Conservation (phyloP, 129 eudicot species). For the Ambrosia artemisiifolia region DNA sequence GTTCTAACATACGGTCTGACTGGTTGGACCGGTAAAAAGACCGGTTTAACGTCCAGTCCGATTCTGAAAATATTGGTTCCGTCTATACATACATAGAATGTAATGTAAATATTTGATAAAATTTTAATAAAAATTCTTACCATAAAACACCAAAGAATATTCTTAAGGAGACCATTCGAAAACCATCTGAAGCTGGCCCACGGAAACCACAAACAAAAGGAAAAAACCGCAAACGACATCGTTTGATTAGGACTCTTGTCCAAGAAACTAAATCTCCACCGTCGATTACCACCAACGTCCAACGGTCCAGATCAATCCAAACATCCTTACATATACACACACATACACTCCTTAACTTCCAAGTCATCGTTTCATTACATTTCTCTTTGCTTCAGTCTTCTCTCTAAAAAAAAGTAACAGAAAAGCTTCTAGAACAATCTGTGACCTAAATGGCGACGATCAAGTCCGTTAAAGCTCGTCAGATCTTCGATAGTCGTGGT, state of each 20-base stretch:
- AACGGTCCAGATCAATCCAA: constrained; percentile 23
- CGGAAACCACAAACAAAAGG: not conserved
- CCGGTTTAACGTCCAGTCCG: no score
- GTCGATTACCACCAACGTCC: not conserved
- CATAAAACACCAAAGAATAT: not conserved
- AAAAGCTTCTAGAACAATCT: not conserved
- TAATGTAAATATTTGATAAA: no score
- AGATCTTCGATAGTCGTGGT: constrained; percentile 52
- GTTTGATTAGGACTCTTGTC: not conserved
- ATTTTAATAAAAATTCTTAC: not conserved
- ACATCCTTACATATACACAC: not conserved
- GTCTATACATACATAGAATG: no score
- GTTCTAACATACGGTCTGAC: no score
- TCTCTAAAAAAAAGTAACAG: not conserved
- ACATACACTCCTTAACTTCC: constrained; percentile 1
- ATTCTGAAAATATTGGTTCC: no score
- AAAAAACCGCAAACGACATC: not conserved
- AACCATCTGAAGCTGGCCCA: not conserved
- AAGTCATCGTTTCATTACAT: not conserved
- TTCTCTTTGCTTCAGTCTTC: not conserved
- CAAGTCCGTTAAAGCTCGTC: constrained; percentile 47
- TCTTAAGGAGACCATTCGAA: not conserved
- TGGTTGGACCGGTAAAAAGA: no score
- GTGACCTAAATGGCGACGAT: constrained; percentile 42
- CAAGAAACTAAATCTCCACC: constrained; percentile 4